Percentiles rank a stretch among this genome's conserved stretches.
phyloP scores from a whole-genome alignment of 2,329 filamentous ascomycete species.

The Ceratocystis diversiconidia region DNA sequence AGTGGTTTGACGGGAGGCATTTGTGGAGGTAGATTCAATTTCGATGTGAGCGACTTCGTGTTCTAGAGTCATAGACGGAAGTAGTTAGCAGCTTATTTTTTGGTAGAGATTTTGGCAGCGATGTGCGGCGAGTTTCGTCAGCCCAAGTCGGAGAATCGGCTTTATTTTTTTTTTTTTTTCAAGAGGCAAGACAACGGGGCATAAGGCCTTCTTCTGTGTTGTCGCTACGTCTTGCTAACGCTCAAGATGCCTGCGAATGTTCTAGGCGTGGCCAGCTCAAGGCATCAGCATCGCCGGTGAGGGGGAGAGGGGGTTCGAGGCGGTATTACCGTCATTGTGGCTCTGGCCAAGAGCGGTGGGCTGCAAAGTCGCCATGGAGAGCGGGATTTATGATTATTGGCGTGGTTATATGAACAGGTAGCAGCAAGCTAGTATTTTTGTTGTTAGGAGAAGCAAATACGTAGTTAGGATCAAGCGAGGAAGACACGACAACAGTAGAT shows the following conservation, averaged over 20 bases:
- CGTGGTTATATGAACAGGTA: not conserved
- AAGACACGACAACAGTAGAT: not conserved
- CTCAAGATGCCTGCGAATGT: not conserved
- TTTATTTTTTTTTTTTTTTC: not conserved
- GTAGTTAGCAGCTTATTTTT: slow-evolving; percentile 10
- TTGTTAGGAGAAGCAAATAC: not conserved
- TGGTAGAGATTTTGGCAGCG: not conserved
- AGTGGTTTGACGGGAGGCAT: slow-evolving; percentile 14
- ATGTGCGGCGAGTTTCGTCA: not conserved
- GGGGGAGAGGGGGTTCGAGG: not conserved
- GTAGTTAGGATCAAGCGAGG: too few species aligned
- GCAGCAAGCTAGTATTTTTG: not conserved
- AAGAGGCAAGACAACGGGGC: not conserved
- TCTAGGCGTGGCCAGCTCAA: not conserved
- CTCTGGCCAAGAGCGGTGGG: not conserved
- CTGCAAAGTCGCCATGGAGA: not conserved
- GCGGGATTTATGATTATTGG: not conserved
- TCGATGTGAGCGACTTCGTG: slow-evolving; percentile 11
- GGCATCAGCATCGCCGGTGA: not conserved
- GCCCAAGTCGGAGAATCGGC: not conserved
- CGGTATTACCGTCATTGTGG: not conserved
- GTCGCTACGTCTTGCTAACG: too few species aligned
- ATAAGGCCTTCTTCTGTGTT: too few species aligned
- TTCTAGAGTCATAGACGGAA: slow-evolving; percentile 3
- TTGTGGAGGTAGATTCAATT: slow-evolving; percentile 5